A percentile compares a stretch with the other conserved stretches of the same genome.
Evolutionary conservation across 1,284 basidiomycete genomes (phyloP).

Genomic region (Waitea zeae): DNA sequence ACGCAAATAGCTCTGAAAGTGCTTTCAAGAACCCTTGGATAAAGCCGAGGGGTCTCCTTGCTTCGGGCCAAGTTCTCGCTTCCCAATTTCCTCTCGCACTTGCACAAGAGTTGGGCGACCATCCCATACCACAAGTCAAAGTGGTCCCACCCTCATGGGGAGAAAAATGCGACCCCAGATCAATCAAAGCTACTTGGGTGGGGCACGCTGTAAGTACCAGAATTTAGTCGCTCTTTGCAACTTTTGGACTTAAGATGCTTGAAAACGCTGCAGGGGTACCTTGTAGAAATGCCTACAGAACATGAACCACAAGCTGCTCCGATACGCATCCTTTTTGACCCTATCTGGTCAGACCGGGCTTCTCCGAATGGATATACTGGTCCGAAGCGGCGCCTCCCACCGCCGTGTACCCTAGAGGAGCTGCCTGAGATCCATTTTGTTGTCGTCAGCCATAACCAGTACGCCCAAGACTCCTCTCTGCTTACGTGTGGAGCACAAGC

Average conservation of each 20-base stretch:
- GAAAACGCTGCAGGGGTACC: slow-evolving; percentile 10
- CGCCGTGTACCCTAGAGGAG: slow-evolving; percentile 15
- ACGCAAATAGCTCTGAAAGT: slow-evolving; percentile 8
- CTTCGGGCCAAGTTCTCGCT: slow-evolving; percentile 6
- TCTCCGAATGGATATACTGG: slow-evolving; percentile 13
- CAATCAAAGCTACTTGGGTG: slow-evolving; percentile 15
- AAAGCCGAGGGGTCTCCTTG: slow-evolving; percentile 6
- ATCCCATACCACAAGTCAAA: slow-evolving; percentile 6
- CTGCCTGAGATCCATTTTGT: slow-evolving; percentile 17
- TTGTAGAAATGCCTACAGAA: slow-evolving; percentile 12
- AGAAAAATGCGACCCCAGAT: too few species aligned
- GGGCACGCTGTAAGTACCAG: slow-evolving; percentile 15
- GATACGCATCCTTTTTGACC: slow-evolving; percentile 16
- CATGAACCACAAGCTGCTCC: slow-evolving; percentile 5
- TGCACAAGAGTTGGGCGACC: slow-evolving; percentile 5
- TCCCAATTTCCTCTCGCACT: slow-evolving; percentile 7
- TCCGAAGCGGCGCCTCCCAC: slow-evolving; percentile 12
- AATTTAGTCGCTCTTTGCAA: too few species aligned
- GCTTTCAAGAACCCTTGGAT: slow-evolving; percentile 11
- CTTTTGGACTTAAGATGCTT: not conserved
- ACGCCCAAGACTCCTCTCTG: not conserved
- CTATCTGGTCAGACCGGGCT: slow-evolving; percentile 16
- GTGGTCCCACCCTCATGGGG: slow-evolving; percentile 8
- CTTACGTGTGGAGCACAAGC: slow-evolving; percentile 4
- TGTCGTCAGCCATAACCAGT: slow-evolving; percentile 19